phyloP scores from a whole-genome alignment of 257 asterid genomes.

The Nicotiana knightiana region DNA sequence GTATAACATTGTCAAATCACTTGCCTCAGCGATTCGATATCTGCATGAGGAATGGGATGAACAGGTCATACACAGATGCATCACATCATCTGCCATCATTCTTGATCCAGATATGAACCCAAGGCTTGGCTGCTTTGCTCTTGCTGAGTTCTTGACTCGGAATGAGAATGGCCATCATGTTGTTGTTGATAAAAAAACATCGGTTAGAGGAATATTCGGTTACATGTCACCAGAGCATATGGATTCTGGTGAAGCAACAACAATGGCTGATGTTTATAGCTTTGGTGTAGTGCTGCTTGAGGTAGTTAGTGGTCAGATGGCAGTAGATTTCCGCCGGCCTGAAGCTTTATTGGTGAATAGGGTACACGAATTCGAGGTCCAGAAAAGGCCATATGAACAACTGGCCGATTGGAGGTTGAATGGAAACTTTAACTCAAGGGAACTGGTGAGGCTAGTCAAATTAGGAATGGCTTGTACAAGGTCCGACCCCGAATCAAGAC shows the following conservation, averaged over 20 bases:
- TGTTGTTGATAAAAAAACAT: conserved; percentile 43
- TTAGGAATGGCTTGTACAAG: conserved; percentile 75
- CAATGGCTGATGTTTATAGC: conserved; percentile 89
- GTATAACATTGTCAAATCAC: conserved; percentile 64
- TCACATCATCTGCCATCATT: conserved; percentile 76
- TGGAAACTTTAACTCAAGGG: conserved; percentile 49
- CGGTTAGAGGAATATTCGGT: conserved; percentile 79
- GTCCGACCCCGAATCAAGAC: conserved; percentile 57
- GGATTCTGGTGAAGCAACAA: conserved; percentile 69
- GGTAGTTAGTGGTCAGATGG: conserved; percentile 67
- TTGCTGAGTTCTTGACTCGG: conserved; percentile 77
- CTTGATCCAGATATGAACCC: conserved; percentile 79
- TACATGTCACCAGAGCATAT: conserved; percentile 80
- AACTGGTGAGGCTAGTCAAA: conserved; percentile 59
- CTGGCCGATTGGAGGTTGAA: conserved; percentile 63
- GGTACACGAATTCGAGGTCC: conserved; percentile 43
- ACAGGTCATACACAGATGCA: conserved; percentile 80
- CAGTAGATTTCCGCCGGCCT: conserved; percentile 66
- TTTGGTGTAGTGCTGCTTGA: conserved; percentile 84
- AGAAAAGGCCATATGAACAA: conserved; percentile 39
- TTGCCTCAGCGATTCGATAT: conserved; percentile 78
- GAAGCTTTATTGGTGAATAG: conserved; percentile 55
- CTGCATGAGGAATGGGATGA: conserved; percentile 99
- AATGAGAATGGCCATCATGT: conserved; percentile 65
- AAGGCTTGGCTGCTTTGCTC: conserved; percentile 81